These are phyloP conservation scores for Thinopyrum obtusiflorum DNA, from an alignment of 202 grass and related monocot species.

Conservation along the genomic window DNA sequence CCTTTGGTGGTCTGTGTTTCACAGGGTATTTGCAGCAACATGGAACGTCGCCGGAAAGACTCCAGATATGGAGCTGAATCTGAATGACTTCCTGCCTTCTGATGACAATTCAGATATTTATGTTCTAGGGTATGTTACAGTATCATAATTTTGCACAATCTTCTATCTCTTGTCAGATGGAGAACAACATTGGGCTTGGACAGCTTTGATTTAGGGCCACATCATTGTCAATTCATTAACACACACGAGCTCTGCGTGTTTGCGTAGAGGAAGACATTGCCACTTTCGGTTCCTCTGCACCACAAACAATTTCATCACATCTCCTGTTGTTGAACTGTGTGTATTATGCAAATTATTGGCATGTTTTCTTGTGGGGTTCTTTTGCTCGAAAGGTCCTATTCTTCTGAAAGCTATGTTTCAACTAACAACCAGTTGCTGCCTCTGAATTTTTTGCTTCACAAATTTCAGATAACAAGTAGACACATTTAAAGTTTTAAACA, in stretches of 20 bases:
- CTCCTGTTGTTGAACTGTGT: not conserved
- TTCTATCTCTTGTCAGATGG: not conserved
- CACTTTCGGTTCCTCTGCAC: constrained; percentile 4
- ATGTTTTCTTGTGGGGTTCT: not conserved
- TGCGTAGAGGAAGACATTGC: not conserved
- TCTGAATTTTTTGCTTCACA: not conserved
- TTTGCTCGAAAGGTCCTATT: not conserved
- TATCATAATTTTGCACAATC: not conserved
- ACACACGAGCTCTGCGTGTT: not conserved
- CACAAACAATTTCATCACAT: constrained; percentile 17
- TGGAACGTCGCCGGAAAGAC: constrained; percentile 91
- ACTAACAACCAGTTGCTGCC: not conserved
- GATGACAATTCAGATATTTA: constrained; percentile 83
- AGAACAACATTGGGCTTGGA: not conserved
- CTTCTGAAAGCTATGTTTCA: constrained; percentile 23
- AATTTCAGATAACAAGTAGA: not conserved
- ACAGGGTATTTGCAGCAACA: constrained; percentile 76
- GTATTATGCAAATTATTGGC: not conserved
- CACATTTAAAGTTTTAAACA: not conserved
- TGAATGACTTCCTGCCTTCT: constrained; percentile 71
- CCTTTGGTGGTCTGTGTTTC: not conserved
- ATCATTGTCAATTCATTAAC: not conserved
- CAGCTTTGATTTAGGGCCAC: not conserved
- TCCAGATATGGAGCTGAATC: constrained; percentile 56
- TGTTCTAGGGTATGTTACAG: constrained; percentile 70